These are phyloP conservation scores for Tylopilus sp. DNA, from an alignment of 768 basidiomycete genomes.

Conservation along the genomic window DNA sequence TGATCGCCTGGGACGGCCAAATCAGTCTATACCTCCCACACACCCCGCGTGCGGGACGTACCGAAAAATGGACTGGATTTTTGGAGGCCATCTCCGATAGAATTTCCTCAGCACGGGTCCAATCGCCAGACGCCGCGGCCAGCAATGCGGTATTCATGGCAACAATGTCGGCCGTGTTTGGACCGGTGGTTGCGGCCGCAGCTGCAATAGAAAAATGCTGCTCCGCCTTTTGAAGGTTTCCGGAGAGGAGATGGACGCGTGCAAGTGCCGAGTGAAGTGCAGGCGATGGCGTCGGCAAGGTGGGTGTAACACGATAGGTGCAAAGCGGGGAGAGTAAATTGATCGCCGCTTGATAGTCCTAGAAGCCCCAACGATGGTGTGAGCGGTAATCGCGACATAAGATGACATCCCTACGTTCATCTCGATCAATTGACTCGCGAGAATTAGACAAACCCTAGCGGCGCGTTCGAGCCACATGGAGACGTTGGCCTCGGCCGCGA, in stretches of 20 bases:
- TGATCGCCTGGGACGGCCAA: constrained; percentile 50
- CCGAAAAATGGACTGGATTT: constrained; percentile 61
- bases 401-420: constrained; percentile 57
- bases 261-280: constrained; percentile 67
- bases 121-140: constrained; percentile 68
- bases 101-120: constrained; percentile 47
- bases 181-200: constrained; percentile 42
- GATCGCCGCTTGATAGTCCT: constrained; percentile 72
- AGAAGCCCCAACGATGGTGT: background rate
- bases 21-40: no score
- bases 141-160: constrained; percentile 66
- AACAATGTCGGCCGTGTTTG: constrained; percentile 42
- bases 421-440: constrained; percentile 79
- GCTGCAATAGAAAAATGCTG: constrained; percentile 47
- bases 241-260: constrained; percentile 72
- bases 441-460: constrained; percentile 68
- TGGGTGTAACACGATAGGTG: constrained; percentile 28
- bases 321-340: constrained; percentile 68
- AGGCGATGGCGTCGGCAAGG: constrained; percentile 37
- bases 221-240: constrained; percentile 57
- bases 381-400: background rate
- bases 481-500: constrained; percentile 31
- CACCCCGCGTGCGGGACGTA: constrained; percentile 18
- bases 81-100: constrained; percentile 43
- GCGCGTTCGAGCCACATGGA: constrained; percentile 86